Conservation (phyloP, 768 basidiomycete species). For the Xerocomus brunneocitrinus region DNA sequence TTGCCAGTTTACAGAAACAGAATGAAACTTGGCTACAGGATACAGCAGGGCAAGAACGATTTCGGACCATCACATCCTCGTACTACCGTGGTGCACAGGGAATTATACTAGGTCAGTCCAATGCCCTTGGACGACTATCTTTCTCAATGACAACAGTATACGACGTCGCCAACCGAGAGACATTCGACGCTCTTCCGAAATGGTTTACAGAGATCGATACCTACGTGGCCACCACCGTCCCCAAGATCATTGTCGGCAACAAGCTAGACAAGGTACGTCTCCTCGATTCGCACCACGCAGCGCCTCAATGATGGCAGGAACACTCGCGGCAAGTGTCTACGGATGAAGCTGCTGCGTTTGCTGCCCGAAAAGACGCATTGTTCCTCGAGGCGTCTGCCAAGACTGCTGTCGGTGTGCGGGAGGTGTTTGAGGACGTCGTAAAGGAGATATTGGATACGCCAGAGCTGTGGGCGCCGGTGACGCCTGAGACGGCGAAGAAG, state of each 20-base stretch:
- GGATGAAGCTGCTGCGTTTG: conserved; percentile 75
- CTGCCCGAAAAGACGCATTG: conserved; percentile 71
- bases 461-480: conserved; percentile 61
- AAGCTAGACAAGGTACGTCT: conserved; percentile 82
- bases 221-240: conserved; percentile 80
- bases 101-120: conserved; percentile 59
- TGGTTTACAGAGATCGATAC: conserved; percentile 95
- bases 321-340: conserved; percentile 84
- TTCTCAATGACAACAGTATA: conserved; percentile 57
- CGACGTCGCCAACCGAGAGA: conserved; percentile 88
- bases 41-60: conserved; percentile 95
- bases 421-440: conserved; percentile 75
- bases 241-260: conserved; percentile 92
- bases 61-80: conserved; percentile 89
- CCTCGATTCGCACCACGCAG: too few relatives aligned
- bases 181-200: conserved; percentile 88
- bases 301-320: conserved; percentile 47
- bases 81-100: conserved; percentile 92
- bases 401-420: conserved; percentile 78
- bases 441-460: conserved; percentile 79
- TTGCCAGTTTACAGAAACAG: not conserved
- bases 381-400: conserved; percentile 95
- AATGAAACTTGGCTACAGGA: conserved; percentile 46
- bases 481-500: conserved; percentile 13
- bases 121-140: not conserved